phyloP scores from a whole-genome alignment of 768 basidiomycete genomes.

The Cystobasidium ongulense region DNA sequence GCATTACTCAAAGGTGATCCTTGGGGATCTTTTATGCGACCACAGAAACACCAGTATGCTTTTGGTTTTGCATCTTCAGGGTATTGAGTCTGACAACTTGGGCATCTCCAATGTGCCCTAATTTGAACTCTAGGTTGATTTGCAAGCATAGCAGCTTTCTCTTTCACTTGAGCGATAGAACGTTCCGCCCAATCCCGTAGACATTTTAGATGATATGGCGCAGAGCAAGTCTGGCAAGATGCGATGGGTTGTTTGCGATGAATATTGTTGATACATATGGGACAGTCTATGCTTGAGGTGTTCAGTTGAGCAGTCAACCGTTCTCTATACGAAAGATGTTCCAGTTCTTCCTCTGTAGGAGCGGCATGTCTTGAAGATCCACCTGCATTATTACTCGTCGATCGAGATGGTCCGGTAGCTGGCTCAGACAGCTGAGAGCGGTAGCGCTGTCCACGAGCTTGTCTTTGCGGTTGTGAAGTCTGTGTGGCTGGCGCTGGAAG shows the following conservation, averaged over 20 bases:
- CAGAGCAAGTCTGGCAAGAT: conserved; percentile 83
- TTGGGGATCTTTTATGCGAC: conserved; percentile 62
- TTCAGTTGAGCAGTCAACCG: conserved; percentile 63
- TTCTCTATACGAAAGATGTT: conserved; percentile 19
- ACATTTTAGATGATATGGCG: conserved; percentile 81
- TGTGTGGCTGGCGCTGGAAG: conserved; percentile 26
- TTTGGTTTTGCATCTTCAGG: conserved; percentile 30
- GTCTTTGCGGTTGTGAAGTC: background rate
- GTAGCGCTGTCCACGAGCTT: conserved; percentile 1
- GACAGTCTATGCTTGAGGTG: conserved; percentile 59
- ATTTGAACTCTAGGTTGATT: conserved; percentile 40
- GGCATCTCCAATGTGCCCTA: conserved; percentile 81
- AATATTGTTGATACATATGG: conserved; percentile 66
- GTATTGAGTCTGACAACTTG: conserved; percentile 71
- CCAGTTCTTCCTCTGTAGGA: conserved; percentile 30
- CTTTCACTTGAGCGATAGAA: conserved; percentile 46
- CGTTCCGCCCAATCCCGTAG: conserved; percentile 79
- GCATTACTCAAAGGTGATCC: conserved; percentile 62
- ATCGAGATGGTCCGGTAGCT: conserved; percentile 1
- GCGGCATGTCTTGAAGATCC: background rate
- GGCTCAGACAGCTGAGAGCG: conserved; percentile 30
- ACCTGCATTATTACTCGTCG: background rate
- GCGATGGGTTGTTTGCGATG: conserved; percentile 72
- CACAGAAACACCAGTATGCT: conserved; percentile 70
- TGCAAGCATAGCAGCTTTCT: conserved; percentile 50